Percentiles rank a stretch among this genome's conserved stretches.
Evolutionary conservation across 1,139 yeast species (phyloP).

Genomic region (Torulaspora globosa): DNA sequence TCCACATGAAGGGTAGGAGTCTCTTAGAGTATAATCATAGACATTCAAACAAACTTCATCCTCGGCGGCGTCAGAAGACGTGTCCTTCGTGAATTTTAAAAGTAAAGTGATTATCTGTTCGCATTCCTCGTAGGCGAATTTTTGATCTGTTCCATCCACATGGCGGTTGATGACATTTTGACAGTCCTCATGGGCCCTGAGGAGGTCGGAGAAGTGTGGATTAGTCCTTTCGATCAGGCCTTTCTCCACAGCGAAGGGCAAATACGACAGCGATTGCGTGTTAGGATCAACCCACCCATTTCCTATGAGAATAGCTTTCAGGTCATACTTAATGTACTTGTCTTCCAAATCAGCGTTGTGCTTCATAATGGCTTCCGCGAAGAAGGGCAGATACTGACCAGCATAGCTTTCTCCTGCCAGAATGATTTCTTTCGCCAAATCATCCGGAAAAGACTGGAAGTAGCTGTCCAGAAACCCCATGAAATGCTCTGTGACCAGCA

Average conservation of each 20-base stretch:
- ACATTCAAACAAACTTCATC: slow-evolving; percentile 64
- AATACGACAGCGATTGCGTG: slow-evolving; percentile 73
- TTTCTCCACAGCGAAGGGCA: slow-evolving; percentile 64
- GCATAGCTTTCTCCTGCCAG: slow-evolving; percentile 96
- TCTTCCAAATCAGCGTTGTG: slow-evolving; percentile 40
- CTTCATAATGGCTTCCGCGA: slow-evolving; percentile 60
- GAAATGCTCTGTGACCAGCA: slow-evolving; percentile 57
- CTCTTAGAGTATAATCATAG: slow-evolving; percentile 72
- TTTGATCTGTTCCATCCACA: slow-evolving; percentile 26
- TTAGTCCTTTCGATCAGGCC: slow-evolving; percentile 49
- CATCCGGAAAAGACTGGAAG: slow-evolving; percentile 71
- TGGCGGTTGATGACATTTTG: slow-evolving; percentile 47
- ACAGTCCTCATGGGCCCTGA: slow-evolving; percentile 56
- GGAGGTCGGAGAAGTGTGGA: slow-evolving; percentile 42
- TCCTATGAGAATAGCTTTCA: slow-evolving; percentile 76
- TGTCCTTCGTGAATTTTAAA: slow-evolving; percentile 40
- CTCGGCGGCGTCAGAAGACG: slow-evolving; percentile 26
- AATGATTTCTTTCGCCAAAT: slow-evolving; percentile 57
- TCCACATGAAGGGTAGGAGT: slow-evolving; percentile 83
- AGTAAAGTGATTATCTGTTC: slow-evolving; percentile 46
- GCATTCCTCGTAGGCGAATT: slow-evolving; percentile 46
- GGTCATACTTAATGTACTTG: slow-evolving; percentile 38
- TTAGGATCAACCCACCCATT: slow-evolving; percentile 97
- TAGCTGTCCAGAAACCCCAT: slow-evolving; percentile 62
- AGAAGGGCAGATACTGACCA: slow-evolving; percentile 92